Conservation (phyloP, 345 rosid species). For the Chamaenerion angustifolium region DNA sequence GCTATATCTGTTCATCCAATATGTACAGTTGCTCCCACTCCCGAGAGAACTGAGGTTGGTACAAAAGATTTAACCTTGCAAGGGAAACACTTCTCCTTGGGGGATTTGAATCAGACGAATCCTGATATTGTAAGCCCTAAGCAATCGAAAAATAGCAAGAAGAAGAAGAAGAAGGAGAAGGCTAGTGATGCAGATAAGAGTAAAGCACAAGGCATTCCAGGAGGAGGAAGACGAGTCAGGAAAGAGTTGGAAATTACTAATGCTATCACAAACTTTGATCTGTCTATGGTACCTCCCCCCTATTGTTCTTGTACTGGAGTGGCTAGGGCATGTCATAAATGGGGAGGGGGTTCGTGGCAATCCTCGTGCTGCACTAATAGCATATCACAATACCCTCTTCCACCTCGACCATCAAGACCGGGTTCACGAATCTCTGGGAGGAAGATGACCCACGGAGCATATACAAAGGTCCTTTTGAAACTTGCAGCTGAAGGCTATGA, state of each 20-base stretch:
- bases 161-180: conserved; percentile 20
- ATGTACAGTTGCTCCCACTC: conserved; percentile 16
- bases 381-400: conserved; percentile 47
- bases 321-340: conserved; percentile 41
- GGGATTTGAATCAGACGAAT: conserved; percentile 17
- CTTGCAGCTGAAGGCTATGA: conserved; percentile 45
- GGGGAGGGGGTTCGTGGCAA: conserved; percentile 71
- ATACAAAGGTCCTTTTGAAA: conserved; percentile 38
- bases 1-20: conserved; percentile 20
- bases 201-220: conserved; percentile 12
- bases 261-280: conserved; percentile 25
- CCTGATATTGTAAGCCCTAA: conserved; percentile 25
- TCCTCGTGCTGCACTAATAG: conserved; percentile 51
- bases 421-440: conserved; percentile 52
- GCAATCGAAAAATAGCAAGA: conserved; percentile 21
- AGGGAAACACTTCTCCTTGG: conserved; percentile 19
- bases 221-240: conserved; percentile 26
- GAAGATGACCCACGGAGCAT: conserved; percentile 67
- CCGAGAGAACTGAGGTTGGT: conserved; percentile 9
- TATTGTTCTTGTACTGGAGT: conserved; percentile 53
- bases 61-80: conserved; percentile 14
- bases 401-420: conserved; percentile 43
- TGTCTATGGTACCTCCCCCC: conserved; percentile 45
- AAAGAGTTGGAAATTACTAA: conserved; percentile 30
- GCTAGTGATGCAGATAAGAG: conserved; percentile 3